These are phyloP conservation scores for Wakefieldia striispora DNA, from an alignment of 768 basidiomycete genomes.

Conservation along the genomic window DNA sequence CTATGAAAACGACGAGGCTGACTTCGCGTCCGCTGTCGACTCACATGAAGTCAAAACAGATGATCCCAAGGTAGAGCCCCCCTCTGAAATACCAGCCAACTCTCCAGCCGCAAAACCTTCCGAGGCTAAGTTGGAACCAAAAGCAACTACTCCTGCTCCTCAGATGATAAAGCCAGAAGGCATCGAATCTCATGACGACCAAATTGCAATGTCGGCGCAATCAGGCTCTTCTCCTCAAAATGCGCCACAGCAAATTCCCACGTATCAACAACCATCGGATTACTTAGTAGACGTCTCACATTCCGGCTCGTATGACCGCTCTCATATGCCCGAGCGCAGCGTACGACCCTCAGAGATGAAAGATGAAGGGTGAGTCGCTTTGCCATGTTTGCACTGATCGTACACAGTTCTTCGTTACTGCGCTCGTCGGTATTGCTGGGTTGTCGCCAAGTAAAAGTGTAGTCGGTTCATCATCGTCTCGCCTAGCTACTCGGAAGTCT, in stretches of 20 bases:
- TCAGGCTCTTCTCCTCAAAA: conserved; percentile 37
- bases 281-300: conserved; percentile 39
- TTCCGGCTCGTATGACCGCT: conserved; percentile 42
- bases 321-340: conserved; percentile 55
- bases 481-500: conserved; percentile 47
- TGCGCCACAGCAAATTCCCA: conserved; percentile 69
- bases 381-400: conserved; percentile 8
- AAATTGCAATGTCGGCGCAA: conserved; percentile 2
- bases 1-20: conserved; percentile 61
- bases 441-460: conserved; percentile 33
- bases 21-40: conserved; percentile 50
- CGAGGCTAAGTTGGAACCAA: conserved; percentile 20
- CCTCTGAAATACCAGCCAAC: conserved; percentile 20
- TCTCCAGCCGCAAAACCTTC: conserved; percentile 16
- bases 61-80: conserved; percentile 28
- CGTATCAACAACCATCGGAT: conserved; percentile 69
- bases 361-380: conserved; percentile 90
- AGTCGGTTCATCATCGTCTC: conserved; percentile 43
- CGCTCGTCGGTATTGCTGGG: conserved; percentile 25
- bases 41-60: conserved; percentile 32
- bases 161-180: conserved; percentile 13
- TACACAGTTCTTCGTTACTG: conserved; percentile 10
- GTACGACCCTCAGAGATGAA: conserved; percentile 90
- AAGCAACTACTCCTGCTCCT: conserved; percentile 7
- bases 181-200: conserved; percentile 17